Base-by-base conservation (phyloP, 163 green algal genomes). In the Chloroidium sp. region DNA sequence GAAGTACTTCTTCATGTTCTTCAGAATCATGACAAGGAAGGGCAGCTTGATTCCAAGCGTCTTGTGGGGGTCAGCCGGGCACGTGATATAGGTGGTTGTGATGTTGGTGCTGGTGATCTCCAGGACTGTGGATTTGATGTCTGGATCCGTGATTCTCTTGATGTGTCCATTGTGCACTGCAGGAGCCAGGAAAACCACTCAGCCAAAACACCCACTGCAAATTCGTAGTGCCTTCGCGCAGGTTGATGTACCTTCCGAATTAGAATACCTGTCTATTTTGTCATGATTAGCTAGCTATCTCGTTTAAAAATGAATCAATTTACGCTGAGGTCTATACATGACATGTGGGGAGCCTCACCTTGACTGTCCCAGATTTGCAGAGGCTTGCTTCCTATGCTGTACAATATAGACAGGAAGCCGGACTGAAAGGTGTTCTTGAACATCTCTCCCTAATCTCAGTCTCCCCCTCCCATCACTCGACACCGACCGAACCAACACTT, bases 1-100 rank as follows among this genome's bases (percentile, higher is more conserved):
- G 91, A 99, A 98, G 86, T 97, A 98, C 83, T 97, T 96, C 80
- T 97, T 95, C 36, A 98, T 83, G 90, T 98, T 98, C 85, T 99
- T 99, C 82, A 99, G 75, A 14, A 87, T 84, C 80, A 87, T 85
- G 1, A 95, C 92, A 72, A 98, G 89, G 88, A 97, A 97, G 14
- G 95, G 95, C 81, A 98, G 88, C 89, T 97, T 97, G 84, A 99
- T 98, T 81, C 96, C 96, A 59, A 99, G 89, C 14, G 95, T 97
- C 84, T 93, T 91, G 4, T 83, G 78, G 1, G 93, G 92, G 86
- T 98, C 94, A 59, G 92, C 90, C 64, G 96, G 95, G 86, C 92
- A 97, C 3, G 90, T 92, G 82, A 97, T 94, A 87, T 90, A 95
- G 58, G 93, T 95, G 62, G 91, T 97, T 85, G 84, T 91, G n/a